Base-by-base conservation (phyloP, 768 basidiomycete species). In the Panaeolus cyanescens region DNA sequence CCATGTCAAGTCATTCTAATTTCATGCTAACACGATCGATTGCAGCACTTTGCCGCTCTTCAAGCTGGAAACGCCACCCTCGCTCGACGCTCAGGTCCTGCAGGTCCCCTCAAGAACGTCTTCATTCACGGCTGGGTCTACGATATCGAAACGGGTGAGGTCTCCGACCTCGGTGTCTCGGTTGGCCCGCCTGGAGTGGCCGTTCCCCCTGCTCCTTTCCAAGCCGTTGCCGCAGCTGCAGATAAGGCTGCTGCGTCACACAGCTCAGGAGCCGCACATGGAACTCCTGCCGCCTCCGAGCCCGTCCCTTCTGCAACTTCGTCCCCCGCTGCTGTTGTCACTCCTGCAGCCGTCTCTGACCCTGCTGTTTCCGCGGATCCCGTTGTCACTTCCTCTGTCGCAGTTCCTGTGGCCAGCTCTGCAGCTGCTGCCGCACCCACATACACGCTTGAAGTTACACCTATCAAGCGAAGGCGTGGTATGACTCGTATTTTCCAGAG, bases 81-180 rank as follows among this genome's bases (percentile, higher is more conserved):
- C 12, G 13, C 50, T 5, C 32, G 33, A 4, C 50, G 50, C 5
- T 17, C 59, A 20, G 53, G 53, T 17, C n/a, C 30, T 15, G 36
- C 34, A 40, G 53, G 36, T 13, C 22, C 33, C 54, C 10, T 62
- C 64, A 19, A 20, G 62, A 66, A 74, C 20, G 68, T 78, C 0
- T 77, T 71, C 62, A 67, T 88, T 3, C 85, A 87, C 40, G 86
- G 86, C 6, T 86, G 82, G 84, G 80, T 88, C 31, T 86, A 86
- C 58, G 81, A 86, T 55, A 76, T 87, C 59, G 82, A 81, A 64
- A 81, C 71, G 25, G 86, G 87, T 2, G 67, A 74, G 31, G 71
- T 88, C 55, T 70, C 70, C 30, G 84, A 87, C 64, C 70, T 89
- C 56, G 69, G 75, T 3, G 66, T 85, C 40, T 77, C 79, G 17